Evolutionary conservation across 805 yeast genomes (phyloP).

Genomic region (Lachancea kluyveri): DNA sequence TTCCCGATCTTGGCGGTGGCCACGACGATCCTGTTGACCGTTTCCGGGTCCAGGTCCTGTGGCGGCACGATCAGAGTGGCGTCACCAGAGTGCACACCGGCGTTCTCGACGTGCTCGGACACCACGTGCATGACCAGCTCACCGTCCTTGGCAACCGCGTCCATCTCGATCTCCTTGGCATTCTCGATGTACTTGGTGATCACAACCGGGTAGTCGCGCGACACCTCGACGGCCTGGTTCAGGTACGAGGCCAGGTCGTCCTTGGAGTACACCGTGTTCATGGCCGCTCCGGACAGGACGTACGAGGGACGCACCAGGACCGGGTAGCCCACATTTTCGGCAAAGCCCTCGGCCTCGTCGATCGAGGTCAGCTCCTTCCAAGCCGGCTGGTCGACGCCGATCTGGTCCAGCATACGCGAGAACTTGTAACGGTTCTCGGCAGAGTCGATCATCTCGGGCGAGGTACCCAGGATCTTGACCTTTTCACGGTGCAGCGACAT

Average conservation of each 20-base stretch:
- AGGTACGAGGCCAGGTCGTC: conserved; percentile 84
- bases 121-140: conserved; percentile 94
- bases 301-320: conserved; percentile 97
- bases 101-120: conserved; percentile 97
- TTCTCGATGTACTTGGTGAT: conserved; percentile 94
- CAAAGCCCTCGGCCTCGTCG: conserved; percentile 88
- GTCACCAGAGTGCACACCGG: conserved; percentile 99
- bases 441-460: conserved; percentile 96
- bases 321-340: conserved; percentile 86
- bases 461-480: conserved; percentile 92
- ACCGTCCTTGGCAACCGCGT: conserved; percentile 95
- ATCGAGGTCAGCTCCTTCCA: conserved; percentile 96
- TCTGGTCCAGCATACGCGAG: conserved; percentile 92
- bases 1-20: conserved; percentile 95
- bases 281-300: conserved; percentile 97
- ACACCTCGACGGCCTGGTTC: conserved; percentile 93
- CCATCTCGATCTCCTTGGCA: conserved; percentile 98
- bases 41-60: conserved; percentile 87
- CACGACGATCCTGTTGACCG: conserved; percentile 83
- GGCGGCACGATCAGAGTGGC: conserved; percentile 97
- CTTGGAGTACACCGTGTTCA: conserved; percentile 90
- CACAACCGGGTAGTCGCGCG: conserved; percentile 97
- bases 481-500: conserved; percentile 86
- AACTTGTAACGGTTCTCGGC: conserved; percentile 98
- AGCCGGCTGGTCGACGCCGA: conserved; percentile 98